Conservation (phyloP, 352 stramenopile genomes). For the Globisporangium parvum region DNA sequence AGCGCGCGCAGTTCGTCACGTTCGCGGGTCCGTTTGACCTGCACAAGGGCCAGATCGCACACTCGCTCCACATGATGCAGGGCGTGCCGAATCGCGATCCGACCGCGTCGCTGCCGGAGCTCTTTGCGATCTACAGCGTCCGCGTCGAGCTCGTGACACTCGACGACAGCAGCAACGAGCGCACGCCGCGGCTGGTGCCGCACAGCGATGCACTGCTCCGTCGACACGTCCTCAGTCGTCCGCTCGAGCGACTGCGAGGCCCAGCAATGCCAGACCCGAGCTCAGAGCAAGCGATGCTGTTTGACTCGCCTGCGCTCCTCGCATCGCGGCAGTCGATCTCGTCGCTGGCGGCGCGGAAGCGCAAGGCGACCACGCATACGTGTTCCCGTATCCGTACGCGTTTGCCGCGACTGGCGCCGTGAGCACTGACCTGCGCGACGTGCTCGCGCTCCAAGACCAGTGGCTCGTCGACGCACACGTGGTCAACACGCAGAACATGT, state of each 20-base stretch:
- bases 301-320: constrained; percentile 1
- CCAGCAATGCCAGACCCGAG: not conserved
- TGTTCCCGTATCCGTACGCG: constrained; percentile 6
- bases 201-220: constrained; percentile 1
- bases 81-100: constrained; percentile 3
- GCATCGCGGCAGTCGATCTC: constrained; percentile 6
- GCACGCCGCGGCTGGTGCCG: not conserved
- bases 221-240: constrained; percentile 2
- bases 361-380: not conserved
- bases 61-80: constrained; percentile 6
- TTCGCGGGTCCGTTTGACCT: constrained; percentile 6
- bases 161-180: not conserved
- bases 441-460: constrained; percentile 4
- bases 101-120: not conserved
- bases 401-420: constrained; percentile 2
- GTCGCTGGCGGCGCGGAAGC: constrained; percentile 3
- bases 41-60: constrained; percentile 6
- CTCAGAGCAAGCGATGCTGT: not conserved
- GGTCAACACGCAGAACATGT: constrained; percentile 10
- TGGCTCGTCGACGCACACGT: constrained; percentile 7
- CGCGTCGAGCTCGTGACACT: constrained; percentile 7
- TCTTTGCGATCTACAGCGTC: constrained; percentile 8
- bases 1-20: constrained; percentile 16
- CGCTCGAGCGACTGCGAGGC: not conserved
- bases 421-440: not conserved